These are phyloP conservation scores for Scenedesmus sp. DNA, from an alignment of 163 green algal genomes.

Conservation along the genomic window DNA sequence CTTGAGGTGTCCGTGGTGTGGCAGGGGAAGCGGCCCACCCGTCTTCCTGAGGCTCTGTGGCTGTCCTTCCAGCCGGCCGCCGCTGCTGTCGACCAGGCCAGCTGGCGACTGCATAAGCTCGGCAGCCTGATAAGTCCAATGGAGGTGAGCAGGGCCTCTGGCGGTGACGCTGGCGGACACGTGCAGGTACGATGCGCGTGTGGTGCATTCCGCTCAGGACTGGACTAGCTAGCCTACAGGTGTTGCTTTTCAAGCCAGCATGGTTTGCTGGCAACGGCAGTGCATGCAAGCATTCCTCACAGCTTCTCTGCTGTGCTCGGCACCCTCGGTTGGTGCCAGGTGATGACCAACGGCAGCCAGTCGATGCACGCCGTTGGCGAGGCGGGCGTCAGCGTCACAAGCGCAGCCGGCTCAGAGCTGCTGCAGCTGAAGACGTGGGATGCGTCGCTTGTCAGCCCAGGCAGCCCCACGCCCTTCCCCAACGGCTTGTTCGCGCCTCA, in stretches of 20 bases:
- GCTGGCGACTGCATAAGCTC: conserved; percentile 76
- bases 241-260: too few relatives aligned
- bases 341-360: conserved; percentile 74
- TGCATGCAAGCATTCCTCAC: neutral
- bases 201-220: too few relatives aligned
- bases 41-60: conserved; percentile 78
- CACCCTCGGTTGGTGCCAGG: too few relatives aligned
- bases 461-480: conserved; percentile 64
- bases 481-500: conserved; percentile 44
- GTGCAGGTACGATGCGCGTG: too few relatives aligned
- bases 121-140: conserved; percentile 9
- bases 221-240: too few relatives aligned
- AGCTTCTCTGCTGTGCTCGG: too few relatives aligned
- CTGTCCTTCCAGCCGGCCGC: conserved; percentile 59
- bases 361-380: conserved; percentile 72
- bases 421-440: conserved; percentile 61
- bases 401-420: conserved; percentile 1
- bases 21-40: conserved; percentile 75
- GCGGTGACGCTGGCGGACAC: too few relatives aligned
- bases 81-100: conserved; percentile 42
- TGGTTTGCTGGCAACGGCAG: too few relatives aligned
- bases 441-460: conserved; percentile 69
- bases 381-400: conserved; percentile 57
- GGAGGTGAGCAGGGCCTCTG: conserved; percentile 17
- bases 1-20: conserved; percentile 41